Evolutionary conservation across 805 yeast genomes (phyloP).

Genomic region (Nakazawaea ishiwadae): DNA sequence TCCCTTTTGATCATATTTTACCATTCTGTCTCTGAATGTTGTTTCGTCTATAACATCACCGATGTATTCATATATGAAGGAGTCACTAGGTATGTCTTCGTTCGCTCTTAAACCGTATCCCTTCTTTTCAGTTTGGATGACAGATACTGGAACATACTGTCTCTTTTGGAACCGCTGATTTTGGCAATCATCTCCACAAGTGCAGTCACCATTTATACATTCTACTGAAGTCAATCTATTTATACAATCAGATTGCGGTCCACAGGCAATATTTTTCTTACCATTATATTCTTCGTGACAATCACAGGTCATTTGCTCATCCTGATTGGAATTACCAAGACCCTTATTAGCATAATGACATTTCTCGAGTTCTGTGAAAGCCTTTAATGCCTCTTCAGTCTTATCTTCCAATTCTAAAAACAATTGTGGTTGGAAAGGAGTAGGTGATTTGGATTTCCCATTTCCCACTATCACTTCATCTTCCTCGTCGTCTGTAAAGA

Average conservation of each 20-base stretch:
- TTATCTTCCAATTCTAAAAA: conserved; percentile 44
- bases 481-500: not conserved
- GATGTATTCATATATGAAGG: conserved; percentile 86
- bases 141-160: conserved; percentile 71
- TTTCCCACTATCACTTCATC: not conserved
- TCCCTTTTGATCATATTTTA: conserved; percentile 62
- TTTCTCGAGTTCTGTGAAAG: conserved; percentile 51
- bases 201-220: conserved; percentile 66
- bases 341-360: conserved; percentile 60
- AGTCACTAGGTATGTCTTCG: conserved; percentile 46
- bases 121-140: conserved; percentile 77
- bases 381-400: conserved; percentile 62
- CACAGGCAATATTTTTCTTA: conserved; percentile 63
- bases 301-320: conserved; percentile 88
- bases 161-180: conserved; percentile 84
- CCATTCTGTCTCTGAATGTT: conserved; percentile 70
- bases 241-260: conserved; percentile 82
- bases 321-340: conserved; percentile 65
- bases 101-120: conserved; percentile 89
- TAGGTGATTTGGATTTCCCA: not conserved
- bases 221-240: conserved; percentile 90
- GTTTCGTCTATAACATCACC: conserved; percentile 90
- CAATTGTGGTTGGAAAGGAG: conserved; percentile 17
- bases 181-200: conserved; percentile 75
- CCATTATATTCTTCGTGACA: conserved; percentile 50